These are phyloP conservation scores for Neurospora tetrasperma DNA, from an alignment of 495 filamentous ascomycete species.

Conservation along the genomic window DNA sequence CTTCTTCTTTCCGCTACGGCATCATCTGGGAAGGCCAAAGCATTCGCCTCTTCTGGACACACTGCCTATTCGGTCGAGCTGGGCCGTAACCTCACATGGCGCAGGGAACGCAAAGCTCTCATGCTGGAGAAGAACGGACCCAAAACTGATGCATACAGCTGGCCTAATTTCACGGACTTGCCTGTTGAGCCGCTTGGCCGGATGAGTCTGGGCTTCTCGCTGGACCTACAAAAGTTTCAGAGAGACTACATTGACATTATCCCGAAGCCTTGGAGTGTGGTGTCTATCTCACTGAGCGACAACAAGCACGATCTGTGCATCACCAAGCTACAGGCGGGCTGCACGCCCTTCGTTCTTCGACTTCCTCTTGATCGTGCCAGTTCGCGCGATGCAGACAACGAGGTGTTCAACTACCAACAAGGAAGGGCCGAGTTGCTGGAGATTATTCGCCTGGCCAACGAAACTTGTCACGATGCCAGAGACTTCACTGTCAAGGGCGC, in stretches of 20 bases:
- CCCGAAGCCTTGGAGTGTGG: slow-evolving; percentile 68
- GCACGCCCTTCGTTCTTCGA: slow-evolving; percentile 72
- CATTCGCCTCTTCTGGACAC: slow-evolving; percentile 43
- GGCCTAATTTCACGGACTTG: slow-evolving; percentile 9
- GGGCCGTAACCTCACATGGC: slow-evolving; percentile 48
- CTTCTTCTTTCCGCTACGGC: slow-evolving; percentile 54
- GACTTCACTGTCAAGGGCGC: slow-evolving; percentile 44
- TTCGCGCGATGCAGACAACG: slow-evolving; percentile 68
- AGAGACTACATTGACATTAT: slow-evolving; percentile 70
- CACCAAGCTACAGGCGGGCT: slow-evolving; percentile 60
- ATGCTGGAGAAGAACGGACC: slow-evolving; percentile 24
- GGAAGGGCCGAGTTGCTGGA: slow-evolving; percentile 69
- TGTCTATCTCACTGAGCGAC: slow-evolving; percentile 77
- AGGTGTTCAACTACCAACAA: slow-evolving; percentile 71
- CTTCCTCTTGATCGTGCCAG: slow-evolving; percentile 74
- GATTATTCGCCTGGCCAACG: slow-evolving; percentile 69
- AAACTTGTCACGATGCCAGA: slow-evolving; percentile 54
- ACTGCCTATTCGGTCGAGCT: slow-evolving; percentile 53
- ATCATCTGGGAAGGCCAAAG: slow-evolving; percentile 28
- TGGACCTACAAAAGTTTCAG: slow-evolving; percentile 50
- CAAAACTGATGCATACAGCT: slow-evolving; percentile 19
- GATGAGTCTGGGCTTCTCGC: slow-evolving; percentile 27
- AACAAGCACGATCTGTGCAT: slow-evolving; percentile 71
- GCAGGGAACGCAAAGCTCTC: slow-evolving; percentile 48
- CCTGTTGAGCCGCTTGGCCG: slow-evolving; percentile 12